Base-by-base conservation (phyloP, 163 green algal genomes). In the Scenedesmus sp. region DNA sequence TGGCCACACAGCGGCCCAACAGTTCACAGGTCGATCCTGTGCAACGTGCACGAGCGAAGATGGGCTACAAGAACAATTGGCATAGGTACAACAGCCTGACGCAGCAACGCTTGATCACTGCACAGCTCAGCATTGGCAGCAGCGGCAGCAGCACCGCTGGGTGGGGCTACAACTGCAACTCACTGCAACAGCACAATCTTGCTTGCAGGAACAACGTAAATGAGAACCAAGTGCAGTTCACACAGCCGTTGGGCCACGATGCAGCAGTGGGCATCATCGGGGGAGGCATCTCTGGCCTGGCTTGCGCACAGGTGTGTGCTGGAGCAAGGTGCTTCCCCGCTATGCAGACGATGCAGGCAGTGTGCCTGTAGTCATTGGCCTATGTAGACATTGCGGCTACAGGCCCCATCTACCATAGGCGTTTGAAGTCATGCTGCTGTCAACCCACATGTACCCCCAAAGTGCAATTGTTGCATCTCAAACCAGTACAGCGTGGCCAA, bases 221-320 rank as follows among this genome's bases (percentile, higher is more conserved):
- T 35, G 13, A 78, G 24, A 83, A 46, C 46, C 44, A 83, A 33
- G 65, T 76, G 65, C 89, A 96, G 83, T 53, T 93, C 3, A 73
- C 33, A 15, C 22, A 86, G 22, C 51, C 83, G 46, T 89, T 90
- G 4, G 22, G 93, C 30, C 10, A 22, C 0, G 59, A 94, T 26
- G 84, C 93, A 9, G 6, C 44, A 0, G 95, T 98, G 6, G 96
- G 93, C 46, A 96, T 98, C 72, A 95, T 98, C 16, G 96, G 96
- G 0, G 96, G 96, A 37, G 95, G 95, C 35, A 89, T 97, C 37
- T 91, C 93, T 6, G 96, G 96, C 15, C 91, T 98, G 26, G 89
- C 92, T 0, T 98, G 96, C 88, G 94, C 95, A 15, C 83, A 90
- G 33, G 92, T 94, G 90, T 88, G 79, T 44, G 30, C 7, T 18